These are phyloP conservation scores for Sutorius eximius DNA, from an alignment of 1,284 basidiomycete species.

Conservation along the genomic window DNA sequence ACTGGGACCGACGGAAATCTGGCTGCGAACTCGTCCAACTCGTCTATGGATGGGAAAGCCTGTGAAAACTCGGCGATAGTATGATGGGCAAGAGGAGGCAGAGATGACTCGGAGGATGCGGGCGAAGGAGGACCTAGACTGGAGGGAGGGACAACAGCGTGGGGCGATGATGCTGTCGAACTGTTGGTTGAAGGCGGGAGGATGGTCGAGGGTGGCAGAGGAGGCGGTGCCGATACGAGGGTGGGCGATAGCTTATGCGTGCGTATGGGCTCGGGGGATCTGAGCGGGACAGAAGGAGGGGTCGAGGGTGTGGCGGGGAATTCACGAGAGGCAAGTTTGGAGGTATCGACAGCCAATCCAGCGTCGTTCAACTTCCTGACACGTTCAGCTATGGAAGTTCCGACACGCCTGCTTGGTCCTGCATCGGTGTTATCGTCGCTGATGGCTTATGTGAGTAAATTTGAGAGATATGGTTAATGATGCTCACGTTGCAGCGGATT, in stretches of 20 bases:
- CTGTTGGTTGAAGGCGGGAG: slow-evolving; percentile 34
- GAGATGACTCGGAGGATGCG: slow-evolving; percentile 55
- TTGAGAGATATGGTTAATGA: slow-evolving; percentile 13
- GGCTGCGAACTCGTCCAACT: slow-evolving; percentile 59
- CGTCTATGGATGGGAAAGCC: slow-evolving; percentile 72
- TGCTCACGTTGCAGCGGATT: slow-evolving; percentile 45
- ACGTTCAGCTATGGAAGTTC: slow-evolving; percentile 69
- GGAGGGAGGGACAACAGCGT: slow-evolving; percentile 64
- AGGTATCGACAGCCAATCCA: slow-evolving; percentile 54
- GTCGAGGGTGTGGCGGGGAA: slow-evolving; percentile 40
- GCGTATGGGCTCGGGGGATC: slow-evolving; percentile 27
- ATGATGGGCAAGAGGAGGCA: slow-evolving; percentile 42
- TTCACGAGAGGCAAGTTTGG: slow-evolving; percentile 57
- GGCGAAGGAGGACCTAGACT: slow-evolving; percentile 74
- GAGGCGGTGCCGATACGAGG: slow-evolving; percentile 17
- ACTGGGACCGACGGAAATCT: slow-evolving; percentile 50
- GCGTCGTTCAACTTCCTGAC: slow-evolving; percentile 67
- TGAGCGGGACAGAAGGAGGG: slow-evolving; percentile 36
- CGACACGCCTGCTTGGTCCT: slow-evolving; percentile 41
- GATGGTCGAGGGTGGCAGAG: slow-evolving; percentile 9
- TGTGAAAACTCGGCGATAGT: slow-evolving; percentile 56
- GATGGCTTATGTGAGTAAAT: slow-evolving; percentile 12
- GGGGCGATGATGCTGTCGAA: slow-evolving; percentile 40
- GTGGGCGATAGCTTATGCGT: slow-evolving; percentile 24
- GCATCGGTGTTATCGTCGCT: slow-evolving; percentile 22